Evolutionary conservation across 306 rosid genomes (phyloP).

Genomic region (Alnus glutinosa): DNA sequence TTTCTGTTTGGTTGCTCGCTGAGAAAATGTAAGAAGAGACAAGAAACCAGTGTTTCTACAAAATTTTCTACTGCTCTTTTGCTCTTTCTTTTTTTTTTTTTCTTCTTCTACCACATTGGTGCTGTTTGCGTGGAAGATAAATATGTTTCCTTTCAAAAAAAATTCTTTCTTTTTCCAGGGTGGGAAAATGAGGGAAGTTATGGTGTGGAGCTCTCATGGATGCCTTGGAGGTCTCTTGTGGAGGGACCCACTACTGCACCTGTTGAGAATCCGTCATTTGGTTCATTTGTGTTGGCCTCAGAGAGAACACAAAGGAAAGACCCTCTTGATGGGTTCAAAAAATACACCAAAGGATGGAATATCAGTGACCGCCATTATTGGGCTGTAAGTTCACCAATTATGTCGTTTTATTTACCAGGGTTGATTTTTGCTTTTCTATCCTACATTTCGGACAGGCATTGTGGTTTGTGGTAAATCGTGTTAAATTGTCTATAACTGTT

Average conservation of each 20-base stretch:
- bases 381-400: constrained; percentile 40
- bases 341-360: constrained; percentile 53
- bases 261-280: constrained; percentile 32
- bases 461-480: background rate
- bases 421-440: background rate
- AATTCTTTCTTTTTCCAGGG: constrained; percentile 11
- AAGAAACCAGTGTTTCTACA: too few species aligned
- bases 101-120: background rate
- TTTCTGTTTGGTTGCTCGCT: too few species aligned
- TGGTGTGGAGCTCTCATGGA: constrained; percentile 23
- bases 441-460: background rate
- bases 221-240: constrained; percentile 28
- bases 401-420: background rate
- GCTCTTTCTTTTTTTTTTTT: too few species aligned
- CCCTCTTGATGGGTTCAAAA: constrained; percentile 47
- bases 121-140: background rate
- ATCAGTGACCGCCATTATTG: constrained; percentile 60
- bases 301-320: constrained; percentile 52
- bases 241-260: constrained; percentile 46
- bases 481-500: background rate
- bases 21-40: too few species aligned
- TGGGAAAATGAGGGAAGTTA: constrained; percentile 31
- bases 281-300: constrained; percentile 43
- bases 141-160: background rate
- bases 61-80: too few species aligned